Evolutionary conservation across 139 green algal species (phyloP), one percentile per base, ranked within the genome.

Genomic region (Chlamydomonas asymmetrica): DNA sequence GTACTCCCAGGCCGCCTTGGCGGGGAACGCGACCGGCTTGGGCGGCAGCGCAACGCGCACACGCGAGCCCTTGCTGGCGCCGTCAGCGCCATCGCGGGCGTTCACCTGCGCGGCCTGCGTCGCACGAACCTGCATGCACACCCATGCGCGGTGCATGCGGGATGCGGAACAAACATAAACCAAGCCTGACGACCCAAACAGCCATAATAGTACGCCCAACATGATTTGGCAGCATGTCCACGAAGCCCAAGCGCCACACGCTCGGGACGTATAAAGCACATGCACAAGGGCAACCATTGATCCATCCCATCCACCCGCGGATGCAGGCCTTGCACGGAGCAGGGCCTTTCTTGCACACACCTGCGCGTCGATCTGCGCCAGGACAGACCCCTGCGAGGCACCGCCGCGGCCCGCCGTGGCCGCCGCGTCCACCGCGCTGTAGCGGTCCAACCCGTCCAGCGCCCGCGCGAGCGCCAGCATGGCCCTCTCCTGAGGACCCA

Each of bases 361-460:
- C 62, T 52, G 22, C 62, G 38, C 62, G 34, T 31, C 10, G 32
- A 77, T 59, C 59, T 77, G 37, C 20, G 31, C 34, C 22, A 77
- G 45, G 23, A 69, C 71, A 3, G 54, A 68, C 5, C 43, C 59
- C 31, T 69, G 59, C 40, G 27, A 38, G n/a, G n/a, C 59, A 63
- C 1, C 6, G 10, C 32, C 40, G 25, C 41, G 8, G 32, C 32
- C 40, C 13, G 34, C n/a, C n/a, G n/a, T n/a, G n/a, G n/a, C n/a
- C 8, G 69, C 71, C 32, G 71, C 71, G 2, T 62, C 37, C 35
- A 56, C 20, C 35, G 59, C 49, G 71, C 59, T 70, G 57, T 70
- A 77, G 1, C 59, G 32, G 4, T 22, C 4, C 41, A 77, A 43
- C 71, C 69, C 71, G 59, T 69, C 41, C 71, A 77, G 57, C 25